These are phyloP conservation scores for Lophium mytilinum DNA, from an alignment of 495 filamentous ascomycete genomes.

Conservation along the genomic window DNA sequence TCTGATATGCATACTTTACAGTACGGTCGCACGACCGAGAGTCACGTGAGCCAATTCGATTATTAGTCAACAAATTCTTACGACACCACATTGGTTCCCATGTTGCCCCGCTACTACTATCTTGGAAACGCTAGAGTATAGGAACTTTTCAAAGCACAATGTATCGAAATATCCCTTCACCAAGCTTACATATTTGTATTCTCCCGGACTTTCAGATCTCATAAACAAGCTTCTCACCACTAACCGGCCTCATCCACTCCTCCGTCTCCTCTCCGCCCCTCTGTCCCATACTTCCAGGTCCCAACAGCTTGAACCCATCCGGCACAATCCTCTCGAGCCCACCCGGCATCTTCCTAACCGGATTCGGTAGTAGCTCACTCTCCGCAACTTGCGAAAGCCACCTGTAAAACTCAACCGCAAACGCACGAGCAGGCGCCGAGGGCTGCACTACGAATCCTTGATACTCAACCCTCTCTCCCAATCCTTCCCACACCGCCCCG, in stretches of 20 bases:
- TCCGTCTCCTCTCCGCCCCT: constrained; percentile 20
- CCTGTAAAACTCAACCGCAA: constrained; percentile 32
- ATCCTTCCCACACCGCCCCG: constrained; percentile 38
- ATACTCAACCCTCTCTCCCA: constrained; percentile 35
- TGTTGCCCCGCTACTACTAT: no score
- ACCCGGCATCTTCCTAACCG: constrained; percentile 36
- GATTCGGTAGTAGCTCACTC: constrained; percentile 25
- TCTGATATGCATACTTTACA: no score
- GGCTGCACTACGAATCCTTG: constrained; percentile 12
- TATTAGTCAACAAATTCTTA: no score
- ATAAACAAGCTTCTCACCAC: constrained; percentile 29
- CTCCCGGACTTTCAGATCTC: no score
- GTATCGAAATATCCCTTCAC: no score
- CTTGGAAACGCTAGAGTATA: no score
- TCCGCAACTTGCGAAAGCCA: constrained; percentile 23
- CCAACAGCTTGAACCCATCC: constrained; percentile 35
- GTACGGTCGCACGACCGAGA: no score
- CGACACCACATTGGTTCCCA: no score
- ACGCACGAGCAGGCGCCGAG: constrained; percentile 21
- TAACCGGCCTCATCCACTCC: constrained; percentile 35
- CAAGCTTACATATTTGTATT: no score
- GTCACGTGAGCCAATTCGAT: no score
- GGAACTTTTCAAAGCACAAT: no score
- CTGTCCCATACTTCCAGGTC: constrained; percentile 24
- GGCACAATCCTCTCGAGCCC: constrained; percentile 31